These are phyloP conservation scores for Candida cerambycidarum DNA, from an alignment of 805 yeast species.

Conservation along the genomic window DNA sequence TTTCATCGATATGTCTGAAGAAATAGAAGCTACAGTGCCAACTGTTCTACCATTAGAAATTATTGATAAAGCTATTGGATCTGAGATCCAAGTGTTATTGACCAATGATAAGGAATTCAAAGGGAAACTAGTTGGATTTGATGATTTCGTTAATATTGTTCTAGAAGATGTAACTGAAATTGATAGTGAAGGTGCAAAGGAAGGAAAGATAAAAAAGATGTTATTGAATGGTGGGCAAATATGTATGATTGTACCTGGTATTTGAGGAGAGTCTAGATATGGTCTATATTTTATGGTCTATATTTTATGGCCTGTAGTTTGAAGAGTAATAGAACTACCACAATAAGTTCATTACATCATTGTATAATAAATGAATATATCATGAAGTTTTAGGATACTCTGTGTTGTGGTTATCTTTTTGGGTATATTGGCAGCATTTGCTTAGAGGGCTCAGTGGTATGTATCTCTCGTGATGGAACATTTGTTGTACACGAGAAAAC, in stretches of 20 bases:
- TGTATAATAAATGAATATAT: too few species aligned
- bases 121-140: slow-evolving; percentile 91
- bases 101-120: slow-evolving; percentile 67
- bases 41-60: slow-evolving; percentile 72
- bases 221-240: slow-evolving; percentile 70
- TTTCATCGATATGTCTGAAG: slow-evolving; percentile 12
- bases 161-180: slow-evolving; percentile 74
- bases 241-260: slow-evolving; percentile 52
- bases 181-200: slow-evolving; percentile 44
- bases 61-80: slow-evolving; percentile 84
- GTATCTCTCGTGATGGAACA: too few species aligned
- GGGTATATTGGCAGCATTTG: too few species aligned
- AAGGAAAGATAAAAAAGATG: slow-evolving; percentile 54
- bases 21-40: slow-evolving; percentile 7
- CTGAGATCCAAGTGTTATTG: slow-evolving; percentile 71
- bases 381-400: too few species aligned
- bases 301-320: too few species aligned
- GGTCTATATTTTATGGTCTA: too few species aligned
- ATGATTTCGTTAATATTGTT: slow-evolving; percentile 91
- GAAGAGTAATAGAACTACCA: too few species aligned
- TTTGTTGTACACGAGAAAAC: too few species aligned
- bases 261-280: too few species aligned
- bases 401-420: too few species aligned
- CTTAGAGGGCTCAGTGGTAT: too few species aligned
- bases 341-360: too few species aligned